Base-by-base conservation (phyloP, 2,329 filamentous ascomycete genomes). In the Blastomyces silverae region DNA sequence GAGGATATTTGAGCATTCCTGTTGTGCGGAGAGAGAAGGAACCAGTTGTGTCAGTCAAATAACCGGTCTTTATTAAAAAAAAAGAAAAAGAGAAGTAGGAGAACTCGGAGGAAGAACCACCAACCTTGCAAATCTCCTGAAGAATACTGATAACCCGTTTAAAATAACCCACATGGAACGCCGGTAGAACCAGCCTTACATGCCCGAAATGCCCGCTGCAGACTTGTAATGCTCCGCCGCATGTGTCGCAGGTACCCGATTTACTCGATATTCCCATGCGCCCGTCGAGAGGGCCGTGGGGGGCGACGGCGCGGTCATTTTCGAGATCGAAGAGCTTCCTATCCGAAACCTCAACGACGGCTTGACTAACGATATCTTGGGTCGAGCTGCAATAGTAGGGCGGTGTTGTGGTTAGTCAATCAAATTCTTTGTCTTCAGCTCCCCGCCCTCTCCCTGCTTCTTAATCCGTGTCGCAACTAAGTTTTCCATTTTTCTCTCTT, bases 181-280 rank as follows among this genome's bases (percentile, higher is more conserved):
- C 91, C 3, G 94, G 94, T 62, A 99, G 82, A 0, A 93, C 91
- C 17, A 99, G 85, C 72, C 90, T 87, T 71, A 99, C 89, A 77
- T 97, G 89, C 58, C 94, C 94, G 73, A 97, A 99, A 77, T 99
- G 94, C 15, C 94, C 94, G 70, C 91, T 94, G 77, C 94, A 99
- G 69, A 89, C 87, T 71, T 91, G 85, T 39, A 97, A 81, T 20
- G 87, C 84, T 73, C 92, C 86, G 59, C 90, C 86, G 75, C 94
- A 99, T 17, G 94, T 97, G 55, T 85, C 81, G 76, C 94, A 99
- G 66, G 81, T 83, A 31, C 86, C 89, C 3, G 81, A 84, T 78
- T 97, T 97, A 74, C 86, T 91, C 20, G 92, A 96, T 2, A 91
- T 94, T 69, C 92, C 92, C 80, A 99, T 85, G 73, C 90, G 90